phyloP scores from a whole-genome alignment of 140 eudicot species.

The Oenanthe javanica region DNA sequence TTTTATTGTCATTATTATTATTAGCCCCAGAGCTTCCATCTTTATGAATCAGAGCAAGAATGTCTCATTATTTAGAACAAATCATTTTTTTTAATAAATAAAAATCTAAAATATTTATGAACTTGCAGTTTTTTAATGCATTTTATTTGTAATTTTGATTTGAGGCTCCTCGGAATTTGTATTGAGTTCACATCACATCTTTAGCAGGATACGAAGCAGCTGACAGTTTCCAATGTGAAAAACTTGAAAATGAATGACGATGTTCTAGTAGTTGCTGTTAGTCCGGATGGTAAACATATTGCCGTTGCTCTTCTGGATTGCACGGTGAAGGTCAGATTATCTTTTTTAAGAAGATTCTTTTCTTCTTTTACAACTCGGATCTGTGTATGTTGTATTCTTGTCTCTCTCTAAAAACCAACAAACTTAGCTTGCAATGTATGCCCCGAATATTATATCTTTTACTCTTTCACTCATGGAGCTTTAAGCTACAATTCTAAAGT shows the following conservation, averaged over 20 bases:
- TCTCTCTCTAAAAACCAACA: not conserved
- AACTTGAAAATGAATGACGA: conserved; percentile 77
- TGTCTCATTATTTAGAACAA: too few relatives aligned
- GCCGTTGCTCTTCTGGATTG: conserved; percentile 81
- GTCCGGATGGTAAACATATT: conserved; percentile 75
- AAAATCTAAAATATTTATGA: too few relatives aligned
- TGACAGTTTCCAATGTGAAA: conserved; percentile 63
- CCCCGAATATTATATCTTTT: not conserved
- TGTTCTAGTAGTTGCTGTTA: conserved; percentile 69
- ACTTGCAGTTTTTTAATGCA: not conserved
- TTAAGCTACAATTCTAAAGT: not conserved
- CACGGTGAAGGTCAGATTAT: conserved; percentile 66
- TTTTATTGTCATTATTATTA: too few relatives aligned
- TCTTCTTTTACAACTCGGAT: not conserved
- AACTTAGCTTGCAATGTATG: not conserved
- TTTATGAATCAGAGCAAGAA: too few relatives aligned
- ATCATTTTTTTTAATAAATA: too few relatives aligned
- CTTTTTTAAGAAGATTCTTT: not conserved
- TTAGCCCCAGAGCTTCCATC: too few relatives aligned
- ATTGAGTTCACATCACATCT: not conserved
- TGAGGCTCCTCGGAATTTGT: not conserved
- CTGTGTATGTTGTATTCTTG: not conserved
- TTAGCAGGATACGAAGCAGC: conserved; percentile 49
- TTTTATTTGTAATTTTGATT: not conserved
- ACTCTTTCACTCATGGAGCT: not conserved